Evolutionary conservation across 352 stramenopile species (phyloP), one percentile per base, ranked within the genome.

Genomic region (Globisporangium takayamanum): DNA sequence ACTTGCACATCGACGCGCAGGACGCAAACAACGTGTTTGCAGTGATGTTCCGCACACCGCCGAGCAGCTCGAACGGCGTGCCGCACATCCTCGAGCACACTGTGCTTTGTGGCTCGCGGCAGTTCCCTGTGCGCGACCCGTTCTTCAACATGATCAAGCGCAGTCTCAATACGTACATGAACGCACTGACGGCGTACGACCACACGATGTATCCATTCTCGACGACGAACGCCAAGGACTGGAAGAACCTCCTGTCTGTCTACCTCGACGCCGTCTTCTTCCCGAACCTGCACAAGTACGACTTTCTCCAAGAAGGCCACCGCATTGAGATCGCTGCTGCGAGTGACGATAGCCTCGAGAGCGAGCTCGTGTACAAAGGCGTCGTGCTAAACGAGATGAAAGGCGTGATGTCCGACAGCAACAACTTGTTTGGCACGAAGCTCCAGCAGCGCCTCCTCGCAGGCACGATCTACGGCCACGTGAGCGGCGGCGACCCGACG

Each of bases 381-480:
- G 96, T 99, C n/a, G 97, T 99, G n/a, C 98, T 98, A 69, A 99
- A 99, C 67, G 97, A 99, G 78, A 99, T 99, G 97, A 99, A 99
- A 70, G 96, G 97, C 49, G 94, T 98, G 5, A 95, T 99, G 60
- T 98, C 92, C 15, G 95, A 92, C 59, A 92, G 93, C 51, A 94
- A 98, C 70, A 97, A 92, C 42, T 70, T 98, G 16, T 88, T 98
- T 49, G 82, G 78, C 33, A 92, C 91, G 37, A 89, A 85, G 52
- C 73, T 96, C 47, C 94, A 99, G 70, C 76, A 93, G 57, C 83
- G 80, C 45, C 76, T 99, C 33, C 96, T 99, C 64, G 69, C 96
- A 72, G 76, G 90, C 68, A 70, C 77, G 30, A 87, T 92, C 66
- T 94, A 94, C 59, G 74, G 84, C 50, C 81, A 95, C 60, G 77